Conservation (phyloP, 1,284 basidiomycete species). For the Veloboletus limbatus region DNA sequence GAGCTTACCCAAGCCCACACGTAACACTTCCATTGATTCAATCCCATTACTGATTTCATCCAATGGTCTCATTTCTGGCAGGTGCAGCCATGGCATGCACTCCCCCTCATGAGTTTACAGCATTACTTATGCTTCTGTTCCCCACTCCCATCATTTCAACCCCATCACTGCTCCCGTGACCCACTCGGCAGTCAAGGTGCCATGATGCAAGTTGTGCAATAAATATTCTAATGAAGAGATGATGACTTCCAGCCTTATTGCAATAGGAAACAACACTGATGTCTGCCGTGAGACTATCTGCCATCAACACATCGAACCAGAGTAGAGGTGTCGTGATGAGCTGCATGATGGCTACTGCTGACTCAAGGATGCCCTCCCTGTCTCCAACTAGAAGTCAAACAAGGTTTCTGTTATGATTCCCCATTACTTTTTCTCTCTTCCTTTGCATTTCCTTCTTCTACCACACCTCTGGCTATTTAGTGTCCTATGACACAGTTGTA, state of each 20-base stretch:
- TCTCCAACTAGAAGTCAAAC: slow-evolving; percentile 84
- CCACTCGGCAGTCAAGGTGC: slow-evolving; percentile 44
- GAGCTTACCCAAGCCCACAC: too few species aligned
- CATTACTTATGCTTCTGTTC: slow-evolving; percentile 57
- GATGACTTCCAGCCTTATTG: slow-evolving; percentile 59
- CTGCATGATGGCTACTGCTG: slow-evolving; percentile 82
- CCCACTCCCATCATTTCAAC: slow-evolving; percentile 71
- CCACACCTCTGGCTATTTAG: too few species aligned
- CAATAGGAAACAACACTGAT: slow-evolving; percentile 45
- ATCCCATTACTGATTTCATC: too few species aligned
- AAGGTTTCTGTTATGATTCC: too few species aligned
- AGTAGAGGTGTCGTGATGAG: slow-evolving; percentile 84
- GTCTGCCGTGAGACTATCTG: slow-evolving; percentile 79
- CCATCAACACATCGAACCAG: slow-evolving; percentile 82
- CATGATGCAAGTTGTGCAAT: slow-evolving; percentile 52
- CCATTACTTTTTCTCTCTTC: too few species aligned
- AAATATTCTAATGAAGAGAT: slow-evolving; percentile 65
- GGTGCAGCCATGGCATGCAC: slow-evolving; percentile 62
- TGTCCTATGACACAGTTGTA: too few species aligned
- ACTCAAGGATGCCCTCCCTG: slow-evolving; percentile 81
- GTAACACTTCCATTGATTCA: too few species aligned
- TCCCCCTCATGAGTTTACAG: slow-evolving; percentile 52
- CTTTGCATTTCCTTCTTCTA: too few species aligned
- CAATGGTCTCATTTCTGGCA: slow-evolving; percentile 60
- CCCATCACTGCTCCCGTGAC: slow-evolving; percentile 58